Evolutionary conservation across 2,329 filamentous ascomycete species (phyloP).

Genomic region (Aspergillus pseudoglaucus): DNA sequence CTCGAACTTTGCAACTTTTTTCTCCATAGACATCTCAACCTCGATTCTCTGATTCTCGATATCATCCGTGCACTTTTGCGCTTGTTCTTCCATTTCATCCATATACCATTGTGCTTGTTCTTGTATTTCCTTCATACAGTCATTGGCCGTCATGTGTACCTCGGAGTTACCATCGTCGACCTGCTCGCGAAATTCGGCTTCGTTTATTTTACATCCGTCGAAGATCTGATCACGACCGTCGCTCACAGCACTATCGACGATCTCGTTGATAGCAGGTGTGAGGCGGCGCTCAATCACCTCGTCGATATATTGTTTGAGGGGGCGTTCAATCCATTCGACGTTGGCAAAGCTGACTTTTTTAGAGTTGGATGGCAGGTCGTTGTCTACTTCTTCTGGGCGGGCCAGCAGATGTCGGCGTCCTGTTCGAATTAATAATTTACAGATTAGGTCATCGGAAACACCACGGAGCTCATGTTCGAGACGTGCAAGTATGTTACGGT

Average conservation of each 20-base stretch:
- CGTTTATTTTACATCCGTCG: conserved; percentile 10
- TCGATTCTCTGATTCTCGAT: too few species aligned
- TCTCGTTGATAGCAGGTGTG: neutral
- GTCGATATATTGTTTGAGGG: too few species aligned
- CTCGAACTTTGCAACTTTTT: conserved; percentile 5
- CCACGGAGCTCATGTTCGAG: conserved; percentile 11
- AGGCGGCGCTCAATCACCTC: too few species aligned
- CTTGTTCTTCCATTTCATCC: too few species aligned
- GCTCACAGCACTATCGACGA: conserved; percentile 9
- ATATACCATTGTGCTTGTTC: too few species aligned
- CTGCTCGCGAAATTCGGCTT: conserved; percentile 11
- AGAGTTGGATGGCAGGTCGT: conserved; percentile 5
- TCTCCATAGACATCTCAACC: too few species aligned
- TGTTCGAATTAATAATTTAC: conserved; percentile 11
- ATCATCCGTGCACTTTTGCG: too few species aligned
- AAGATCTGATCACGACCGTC: conserved; percentile 12
- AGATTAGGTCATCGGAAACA: conserved; percentile 10
- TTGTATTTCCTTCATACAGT: too few species aligned
- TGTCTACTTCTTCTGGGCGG: conserved; percentile 6
- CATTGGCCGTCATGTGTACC: conserved; percentile 8
- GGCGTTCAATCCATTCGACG: too few species aligned
- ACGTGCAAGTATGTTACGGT: conserved; percentile 6
- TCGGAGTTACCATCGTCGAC: conserved; percentile 3
- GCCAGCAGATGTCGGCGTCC: conserved; percentile 14
- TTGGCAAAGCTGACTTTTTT: conserved; percentile 4